Conservation (phyloP, 2,329 filamentous ascomycete species). For the Neonectria coccinea region DNA sequence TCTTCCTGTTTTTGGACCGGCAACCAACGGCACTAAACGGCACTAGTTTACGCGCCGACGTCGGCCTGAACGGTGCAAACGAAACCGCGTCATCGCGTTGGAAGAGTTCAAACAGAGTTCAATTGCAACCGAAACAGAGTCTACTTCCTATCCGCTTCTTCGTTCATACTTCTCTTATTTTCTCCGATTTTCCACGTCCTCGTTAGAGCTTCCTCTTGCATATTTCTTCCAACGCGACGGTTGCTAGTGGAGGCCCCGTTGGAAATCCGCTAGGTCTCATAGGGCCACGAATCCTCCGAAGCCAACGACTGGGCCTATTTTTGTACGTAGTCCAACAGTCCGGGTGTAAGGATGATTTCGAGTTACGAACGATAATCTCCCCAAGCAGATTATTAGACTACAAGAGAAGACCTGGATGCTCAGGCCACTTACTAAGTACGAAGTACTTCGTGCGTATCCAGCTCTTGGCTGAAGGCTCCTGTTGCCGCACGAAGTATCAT, state of each 20-base stretch:
- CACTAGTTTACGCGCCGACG: constrained; percentile 28
- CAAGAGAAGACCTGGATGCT: not conserved
- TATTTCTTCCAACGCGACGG: constrained; percentile 12
- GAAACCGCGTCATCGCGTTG: not conserved
- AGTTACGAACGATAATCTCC: not conserved
- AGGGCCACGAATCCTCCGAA: constrained; percentile 37
- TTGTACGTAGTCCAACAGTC: not conserved
- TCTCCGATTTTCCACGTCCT: not conserved
- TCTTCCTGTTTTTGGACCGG: constrained; percentile 27
- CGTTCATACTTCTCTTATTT: not conserved
- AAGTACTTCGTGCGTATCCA: not conserved
- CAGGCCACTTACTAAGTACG: not conserved
- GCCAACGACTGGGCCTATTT: constrained; percentile 16
- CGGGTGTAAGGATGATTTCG: not conserved
- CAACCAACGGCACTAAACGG: constrained; percentile 32
- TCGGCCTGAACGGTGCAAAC: constrained; percentile 28
- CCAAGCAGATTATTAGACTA: not conserved
- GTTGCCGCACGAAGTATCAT: not conserved
- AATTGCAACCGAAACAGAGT: not conserved
- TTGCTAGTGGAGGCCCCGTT: constrained; percentile 31
- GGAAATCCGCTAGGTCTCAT: constrained; percentile 39
- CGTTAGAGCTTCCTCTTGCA: not conserved
- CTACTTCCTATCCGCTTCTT: not conserved
- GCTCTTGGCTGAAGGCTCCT: not conserved
- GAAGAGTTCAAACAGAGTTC: not conserved